Base-by-base conservation (phyloP, 2,329 filamentous ascomycete genomes). In the Pestalotiopsis sp. region DNA sequence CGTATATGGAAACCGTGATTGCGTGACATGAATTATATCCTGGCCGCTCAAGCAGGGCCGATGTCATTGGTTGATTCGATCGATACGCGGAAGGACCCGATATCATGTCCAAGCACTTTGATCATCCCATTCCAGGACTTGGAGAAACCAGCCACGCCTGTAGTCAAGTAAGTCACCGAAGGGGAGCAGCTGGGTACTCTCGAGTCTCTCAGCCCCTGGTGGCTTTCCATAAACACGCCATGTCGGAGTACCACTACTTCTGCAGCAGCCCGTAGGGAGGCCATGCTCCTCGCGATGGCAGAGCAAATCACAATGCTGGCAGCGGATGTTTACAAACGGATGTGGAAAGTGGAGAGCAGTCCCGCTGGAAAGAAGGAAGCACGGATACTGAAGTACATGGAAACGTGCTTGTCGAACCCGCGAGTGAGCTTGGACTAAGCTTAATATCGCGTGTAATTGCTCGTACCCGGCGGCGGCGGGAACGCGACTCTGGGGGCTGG, bases 181-280 rank as follows among this genome's bases (percentile, higher is more conserved):
- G 9, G 36, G 11, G 2, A 39, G 11, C 67, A 67, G 65, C 52
- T 65, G 66, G 72, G 64, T 74, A 75, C 69, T 71, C 79, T 83
- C 81, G 81, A 83, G 81, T 82, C 81, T 27, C 76, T 72, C 70
- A 67, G 69, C 63, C 74, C 75, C 78, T 74, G 76, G 74, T 72
- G 68, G 71, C 73, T 74, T 71, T 74, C 75, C 75, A 66, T 70
- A 71, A 75, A 72, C 69, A 73, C 74, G 74, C 73, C 74, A 72
- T 76, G 74, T 75, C 75, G 75, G 76, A 75, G 75, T 71, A 72
- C 76, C 76, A 73, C 76, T 76, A 74, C 71, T 73, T 69, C 78
- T 82, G 82, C 80, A 76, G 76, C 73, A 72, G 76, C 72, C 81
- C 81, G 81, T 67, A 38, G 73, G 31, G 68, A 71, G 70, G 71